phyloP scores from a whole-genome alignment of 495 filamentous ascomycete species.

The Xylaria grammica region DNA sequence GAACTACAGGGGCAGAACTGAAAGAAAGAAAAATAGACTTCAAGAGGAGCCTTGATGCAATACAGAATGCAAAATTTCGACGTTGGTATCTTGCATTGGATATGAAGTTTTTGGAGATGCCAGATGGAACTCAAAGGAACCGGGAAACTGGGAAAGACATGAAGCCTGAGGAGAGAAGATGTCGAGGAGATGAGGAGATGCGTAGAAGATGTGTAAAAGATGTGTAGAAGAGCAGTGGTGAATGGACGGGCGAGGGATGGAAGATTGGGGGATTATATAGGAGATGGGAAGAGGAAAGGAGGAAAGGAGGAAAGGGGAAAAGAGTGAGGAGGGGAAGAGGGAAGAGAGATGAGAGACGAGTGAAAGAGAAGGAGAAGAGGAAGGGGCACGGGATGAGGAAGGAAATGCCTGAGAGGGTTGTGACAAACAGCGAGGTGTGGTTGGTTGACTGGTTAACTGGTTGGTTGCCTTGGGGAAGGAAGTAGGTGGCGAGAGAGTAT shows the following conservation, averaged over 20 bases:
- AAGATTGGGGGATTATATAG: too few relatives aligned
- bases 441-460: too few relatives aligned
- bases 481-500: not conserved
- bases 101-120: not conserved
- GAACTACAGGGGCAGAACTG: not conserved
- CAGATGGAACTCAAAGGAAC: not conserved
- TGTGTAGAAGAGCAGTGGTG: too few relatives aligned
- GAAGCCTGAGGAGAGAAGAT: not conserved
- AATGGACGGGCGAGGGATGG: too few relatives aligned
- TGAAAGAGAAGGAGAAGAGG: not conserved
- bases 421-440: too few relatives aligned
- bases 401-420: too few relatives aligned
- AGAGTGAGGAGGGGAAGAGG: not conserved
- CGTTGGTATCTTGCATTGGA: not conserved
- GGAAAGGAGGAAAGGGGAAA: not conserved
- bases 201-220: too few relatives aligned
- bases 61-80: not conserved
- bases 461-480: not conserved
- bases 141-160: not conserved
- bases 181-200: too few relatives aligned
- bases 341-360: not conserved
- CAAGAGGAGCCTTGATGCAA: too few relatives aligned
- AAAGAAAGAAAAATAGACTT: not conserved
- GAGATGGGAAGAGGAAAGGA: too few relatives aligned
- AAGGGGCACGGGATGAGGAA: not conserved